phyloP scores from a whole-genome alignment of 805 yeast species.

The Lachancea waltii region DNA sequence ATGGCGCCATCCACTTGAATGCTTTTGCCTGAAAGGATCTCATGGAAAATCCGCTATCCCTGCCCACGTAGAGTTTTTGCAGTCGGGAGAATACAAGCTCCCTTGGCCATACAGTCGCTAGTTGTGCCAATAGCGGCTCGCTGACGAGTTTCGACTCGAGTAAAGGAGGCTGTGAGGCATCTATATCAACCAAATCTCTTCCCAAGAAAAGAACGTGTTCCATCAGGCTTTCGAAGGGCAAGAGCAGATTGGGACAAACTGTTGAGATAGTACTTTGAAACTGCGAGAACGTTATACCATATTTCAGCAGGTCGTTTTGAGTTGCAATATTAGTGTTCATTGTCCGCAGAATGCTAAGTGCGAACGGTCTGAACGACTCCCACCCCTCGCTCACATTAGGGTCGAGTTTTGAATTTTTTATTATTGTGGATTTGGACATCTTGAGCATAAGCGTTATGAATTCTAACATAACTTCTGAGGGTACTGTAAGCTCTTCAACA shows the following conservation, averaged over 20 bases:
- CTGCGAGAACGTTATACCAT: conserved; percentile 27
- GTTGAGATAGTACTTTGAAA: conserved; percentile 31
- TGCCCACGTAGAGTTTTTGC: conserved; percentile 61
- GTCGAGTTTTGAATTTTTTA: conserved; percentile 30
- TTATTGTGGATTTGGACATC: conserved; percentile 35
- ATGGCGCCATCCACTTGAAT: conserved; percentile 87
- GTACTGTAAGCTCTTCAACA: conserved; percentile 32
- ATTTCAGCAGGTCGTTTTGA: conserved; percentile 9
- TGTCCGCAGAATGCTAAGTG: conserved; percentile 43
- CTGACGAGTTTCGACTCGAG: conserved; percentile 16
- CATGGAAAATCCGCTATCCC: conserved; percentile 75
- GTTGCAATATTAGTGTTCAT: conserved; percentile 38
- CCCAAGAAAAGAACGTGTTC: conserved; percentile 37
- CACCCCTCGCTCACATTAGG: conserved; percentile 26
- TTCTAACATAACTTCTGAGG: conserved; percentile 37
- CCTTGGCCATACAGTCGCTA: conserved; percentile 35
- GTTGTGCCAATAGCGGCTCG: conserved; percentile 37
- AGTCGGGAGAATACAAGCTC: conserved; percentile 42
- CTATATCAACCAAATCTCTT: conserved; percentile 15
- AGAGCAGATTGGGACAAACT: conserved; percentile 40
- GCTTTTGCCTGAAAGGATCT: conserved; percentile 77
- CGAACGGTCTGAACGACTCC: conserved; percentile 38
- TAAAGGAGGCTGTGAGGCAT: conserved; percentile 2
- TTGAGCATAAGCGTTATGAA: conserved; percentile 46
- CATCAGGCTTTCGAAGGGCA: conserved; percentile 40